Evolutionary conservation across 371 early-diverging fungal genomes (phyloP), one percentile per base, ranked within the genome.

Genomic region (Capniomyces stellatus): DNA sequence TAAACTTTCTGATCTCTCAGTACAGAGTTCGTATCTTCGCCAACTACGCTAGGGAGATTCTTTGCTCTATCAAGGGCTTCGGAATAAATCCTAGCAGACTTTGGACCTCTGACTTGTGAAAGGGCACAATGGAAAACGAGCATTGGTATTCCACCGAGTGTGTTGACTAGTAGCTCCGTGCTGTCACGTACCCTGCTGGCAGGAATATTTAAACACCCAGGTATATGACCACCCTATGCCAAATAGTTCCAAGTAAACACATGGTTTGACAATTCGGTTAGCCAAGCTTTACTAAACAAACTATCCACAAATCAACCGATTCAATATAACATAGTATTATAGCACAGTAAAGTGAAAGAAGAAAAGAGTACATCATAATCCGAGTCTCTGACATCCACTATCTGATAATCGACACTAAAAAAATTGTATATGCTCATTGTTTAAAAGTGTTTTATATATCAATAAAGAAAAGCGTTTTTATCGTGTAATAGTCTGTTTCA

Each of bases 41-140:
- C 35, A 6, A 35, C 35, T n/a, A n/a, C n/a, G n/a, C n/a, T n/a
- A n/a, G n/a, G n/a, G n/a, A n/a, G n/a, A 10, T 35, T 15, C 15
- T 35, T 35, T 35, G 35, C 15, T 10, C 10, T 15, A 35, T 61
- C 49, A 24, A 81, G 57, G 10, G 73, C 71, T 30, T 81, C 78
- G 4, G 64, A 61, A 64, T 85, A 88, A 12, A 77, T 77, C 31
- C 78, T 72, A 1, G 90, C 92, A 27, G 81, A 75, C 59, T 85
- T 87, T 31, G 92, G 92, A 0, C 92, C 85, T 46, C 83, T 72
- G 13, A 81, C 81, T 64, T 89, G 87, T 13, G 88, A 87, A 24
- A 87, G 62, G 2, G 86, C 83, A 58, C 92, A 91, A 59, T 89
- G 89, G 58, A 91, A 88, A 54, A 79, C 73, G 1, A 91, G 66